Base-by-base conservation (phyloP, 495 filamentous ascomycete species). In the Annulohypoxylon maeteangense region DNA sequence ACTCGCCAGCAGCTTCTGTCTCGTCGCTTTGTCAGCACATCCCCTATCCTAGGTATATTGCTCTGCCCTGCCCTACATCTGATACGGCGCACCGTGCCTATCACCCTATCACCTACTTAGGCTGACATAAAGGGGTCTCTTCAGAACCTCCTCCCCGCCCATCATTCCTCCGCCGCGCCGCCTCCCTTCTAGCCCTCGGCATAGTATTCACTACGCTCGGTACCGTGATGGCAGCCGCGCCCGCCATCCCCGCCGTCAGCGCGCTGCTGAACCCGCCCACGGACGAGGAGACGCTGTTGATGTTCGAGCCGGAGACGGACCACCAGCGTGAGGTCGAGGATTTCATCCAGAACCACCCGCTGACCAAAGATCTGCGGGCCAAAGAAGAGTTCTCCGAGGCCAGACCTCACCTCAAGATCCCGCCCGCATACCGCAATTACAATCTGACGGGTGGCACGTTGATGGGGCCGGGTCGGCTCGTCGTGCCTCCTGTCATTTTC, bases 321-420 rank as follows among this genome's bases (percentile, higher is more conserved):
- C 71, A 85, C 6, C 81, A 90, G 20, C 82, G 80, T 45, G 85
- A 89, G 65, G 86, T 95, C 63, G 89, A 98, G 66, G 81, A 86
- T 25, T 84, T 87, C 74, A 93, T 98, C 75, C 85, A 87, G 74
- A 88, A 82, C 65, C 94, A 97, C 80, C 92, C 93, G 7, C 74
- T 97, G 6, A 82, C 89, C 11, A 71, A 81, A 4, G 83, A 84
- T 12, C 83, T 98, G n/a, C 90, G 93, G 25, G 80, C 79, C 14
- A 85, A 91, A 71, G 84, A 89, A 10, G 87, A 86, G 3, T 92
- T 90, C 79, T 84, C 83, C 22, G 95, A 96, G 76, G 89, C 91
- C 16, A 87, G 96, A 34, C 96, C 96, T 20, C 92, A 97, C 76
- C 79, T 97, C 71, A 95, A 93, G 77, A 90, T 97, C 73, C 93